phyloP scores from a whole-genome alignment of 2,329 filamentous ascomycete species.

The Plectosphaerella sp. region DNA sequence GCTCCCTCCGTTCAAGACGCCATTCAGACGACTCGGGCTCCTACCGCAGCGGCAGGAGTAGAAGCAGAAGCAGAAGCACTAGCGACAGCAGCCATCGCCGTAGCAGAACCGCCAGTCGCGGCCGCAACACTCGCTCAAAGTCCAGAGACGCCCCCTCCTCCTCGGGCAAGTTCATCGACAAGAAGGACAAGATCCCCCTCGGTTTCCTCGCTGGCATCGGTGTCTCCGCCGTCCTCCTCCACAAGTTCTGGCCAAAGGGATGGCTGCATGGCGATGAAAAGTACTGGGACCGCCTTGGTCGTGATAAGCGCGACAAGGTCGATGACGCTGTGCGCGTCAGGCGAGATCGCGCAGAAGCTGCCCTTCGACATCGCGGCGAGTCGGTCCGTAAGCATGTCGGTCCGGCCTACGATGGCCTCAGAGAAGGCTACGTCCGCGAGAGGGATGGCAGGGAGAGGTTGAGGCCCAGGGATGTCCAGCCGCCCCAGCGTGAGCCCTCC shows the following conservation, averaged over 20 bases:
- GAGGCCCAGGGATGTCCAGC: too few relatives aligned
- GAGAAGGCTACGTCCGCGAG: conserved; percentile 10
- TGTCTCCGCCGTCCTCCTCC: conserved; percentile 26
- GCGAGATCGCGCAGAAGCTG: conserved; percentile 2
- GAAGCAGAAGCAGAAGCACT: neutral
- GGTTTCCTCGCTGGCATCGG: conserved; percentile 28
- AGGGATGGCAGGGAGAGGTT: conserved; percentile 1
- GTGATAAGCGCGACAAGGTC: neutral
- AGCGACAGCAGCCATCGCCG: neutral
- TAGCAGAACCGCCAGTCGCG: neutral
- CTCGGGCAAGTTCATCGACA: neutral
- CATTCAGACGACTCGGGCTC: neutral
- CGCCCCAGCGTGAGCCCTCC: too few relatives aligned
- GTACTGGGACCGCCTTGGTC: conserved; percentile 19
- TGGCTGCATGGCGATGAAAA: conserved; percentile 21
- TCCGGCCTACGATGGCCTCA: conserved; percentile 11
- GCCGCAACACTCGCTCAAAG: neutral
- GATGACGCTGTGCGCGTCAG: conserved; percentile 4
- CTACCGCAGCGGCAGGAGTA: neutral
- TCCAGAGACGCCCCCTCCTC: neutral
- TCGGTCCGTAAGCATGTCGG: conserved; percentile 9
- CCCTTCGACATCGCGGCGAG: conserved; percentile 1
- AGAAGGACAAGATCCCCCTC: conserved; percentile 20
- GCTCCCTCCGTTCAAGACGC: neutral
- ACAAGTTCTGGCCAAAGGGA: conserved; percentile 29